phyloP scores from a whole-genome alignment of 2,329 filamentous ascomycete genomes.

The Penicillium sp. region DNA sequence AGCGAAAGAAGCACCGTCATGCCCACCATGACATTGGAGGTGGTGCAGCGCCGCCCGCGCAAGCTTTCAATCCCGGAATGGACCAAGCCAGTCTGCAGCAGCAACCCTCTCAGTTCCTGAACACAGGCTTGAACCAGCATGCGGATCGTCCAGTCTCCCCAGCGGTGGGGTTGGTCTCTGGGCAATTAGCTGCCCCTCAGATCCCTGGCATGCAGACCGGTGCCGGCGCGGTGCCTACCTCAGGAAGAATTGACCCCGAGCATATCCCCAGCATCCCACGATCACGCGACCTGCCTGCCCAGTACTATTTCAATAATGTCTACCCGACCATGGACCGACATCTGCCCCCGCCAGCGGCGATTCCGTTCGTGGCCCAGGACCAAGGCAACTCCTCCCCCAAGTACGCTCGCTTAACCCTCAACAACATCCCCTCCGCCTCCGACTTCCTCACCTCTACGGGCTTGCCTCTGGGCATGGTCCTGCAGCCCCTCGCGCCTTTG shows the following conservation, averaged over 20 bases:
- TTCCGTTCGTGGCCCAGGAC: conserved; percentile 91
- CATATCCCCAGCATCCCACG: conserved; percentile 89
- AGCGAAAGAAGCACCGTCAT: conserved; percentile 92
- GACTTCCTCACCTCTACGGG: conserved; percentile 80
- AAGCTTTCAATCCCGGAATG: conserved; percentile 71
- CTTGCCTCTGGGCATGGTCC: conserved; percentile 79
- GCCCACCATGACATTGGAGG: conserved; percentile 82
- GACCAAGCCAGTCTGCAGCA: conserved; percentile 60
- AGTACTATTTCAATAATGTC: conserved; percentile 81
- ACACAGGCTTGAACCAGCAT: conserved; percentile 51
- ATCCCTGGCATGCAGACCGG: conserved; percentile 41
- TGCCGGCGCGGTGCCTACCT: conserved; percentile 62
- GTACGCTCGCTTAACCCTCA: conserved; percentile 86
- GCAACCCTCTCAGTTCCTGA: conserved; percentile 61
- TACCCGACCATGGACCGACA: conserved; percentile 97
- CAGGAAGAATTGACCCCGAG: conserved; percentile 81
- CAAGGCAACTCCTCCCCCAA: conserved; percentile 97
- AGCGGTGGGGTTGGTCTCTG: conserved; percentile 26
- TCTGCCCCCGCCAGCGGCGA: conserved; percentile 81
- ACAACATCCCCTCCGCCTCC: conserved; percentile 81
- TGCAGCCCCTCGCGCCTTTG: conserved; percentile 83
- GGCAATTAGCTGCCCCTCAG: conserved; percentile 25
- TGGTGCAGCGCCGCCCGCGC: conserved; percentile 55
- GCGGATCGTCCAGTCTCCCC: conserved; percentile 33
- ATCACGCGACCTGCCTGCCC: conserved; percentile 78